phyloP scores from a whole-genome alignment of 768 basidiomycete genomes.

The Hygrophoropsis aurantiaca region DNA sequence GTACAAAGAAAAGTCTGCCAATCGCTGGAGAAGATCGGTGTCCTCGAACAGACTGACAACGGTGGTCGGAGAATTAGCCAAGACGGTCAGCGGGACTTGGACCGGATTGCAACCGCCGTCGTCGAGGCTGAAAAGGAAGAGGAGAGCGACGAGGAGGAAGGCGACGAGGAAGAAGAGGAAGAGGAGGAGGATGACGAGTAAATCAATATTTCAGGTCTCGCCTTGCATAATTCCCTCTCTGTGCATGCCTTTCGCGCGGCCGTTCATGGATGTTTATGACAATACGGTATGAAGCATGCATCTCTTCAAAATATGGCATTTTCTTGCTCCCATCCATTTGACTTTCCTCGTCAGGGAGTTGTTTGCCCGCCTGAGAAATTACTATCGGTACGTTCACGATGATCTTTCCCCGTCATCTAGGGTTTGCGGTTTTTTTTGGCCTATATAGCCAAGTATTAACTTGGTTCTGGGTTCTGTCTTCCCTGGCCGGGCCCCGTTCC shows the following conservation, averaged over 20 bases:
- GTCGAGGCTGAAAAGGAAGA: slow-evolving; percentile 76
- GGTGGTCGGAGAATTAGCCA: slow-evolving; percentile 96
- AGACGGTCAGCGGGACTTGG: slow-evolving; percentile 94
- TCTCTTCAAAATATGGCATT: slow-evolving; percentile 29
- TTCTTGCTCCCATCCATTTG: slow-evolving; percentile 3
- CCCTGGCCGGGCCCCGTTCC: no score
- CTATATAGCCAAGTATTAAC: no score
- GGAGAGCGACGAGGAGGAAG: slow-evolving; percentile 74
- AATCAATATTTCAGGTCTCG: slow-evolving; percentile 13
- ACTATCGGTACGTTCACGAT: no score
- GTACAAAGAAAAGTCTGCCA: slow-evolving; percentile 97
- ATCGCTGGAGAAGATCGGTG: slow-evolving; percentile 97
- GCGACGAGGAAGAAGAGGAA: slow-evolving; percentile 60
- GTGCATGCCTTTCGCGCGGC: slow-evolving; percentile 22
- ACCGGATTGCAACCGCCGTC: slow-evolving; percentile 89
- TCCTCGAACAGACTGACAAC: slow-evolving; percentile 89
- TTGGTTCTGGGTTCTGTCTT: no score
- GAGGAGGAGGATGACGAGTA: slow-evolving; percentile 52
- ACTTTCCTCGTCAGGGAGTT: no score
- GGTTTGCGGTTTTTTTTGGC: no score
- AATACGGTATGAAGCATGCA: slow-evolving; percentile 45
- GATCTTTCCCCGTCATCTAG: no score
- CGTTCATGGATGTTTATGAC: slow-evolving; percentile 18
- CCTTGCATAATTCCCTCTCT: slow-evolving; percentile 15
- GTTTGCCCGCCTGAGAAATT: no score